A percentile compares a stretch with the other conserved stretches of the same genome.
Conservation (phyloP, 176 grass and related monocot species). For the maize (Zea mays) region Zm-B73-REFERENCE-NAM-5.0 NC_050100.1:170885001-170885500, state of each 20-base stretch:
- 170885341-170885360: constrained; percentile 24
- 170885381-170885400: constrained; percentile 26
- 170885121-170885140: constrained; percentile 31
- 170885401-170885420: constrained; percentile 54
- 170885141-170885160: constrained; percentile 1
- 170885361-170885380: constrained; percentile 44
- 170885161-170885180: constrained; percentile 40
- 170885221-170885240: constrained; percentile 78
- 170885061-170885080: background rate
- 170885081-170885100: constrained; percentile 52
- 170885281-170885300: background rate
- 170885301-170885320: constrained; percentile 51
- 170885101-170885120: constrained; percentile 49
- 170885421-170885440: constrained; percentile 58
- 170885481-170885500: constrained; percentile 10
- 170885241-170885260: constrained; percentile 84
- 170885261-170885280: constrained; percentile 44
- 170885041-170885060: background rate
- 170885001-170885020: constrained; percentile 39
- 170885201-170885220: constrained; percentile 77
- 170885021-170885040: constrained; percentile 1
- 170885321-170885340: constrained; percentile 44
- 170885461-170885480: background rate
- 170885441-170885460: constrained; percentile 48
- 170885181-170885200: constrained; percentile 47